These are phyloP conservation scores for Naganishia liquefaciens DNA, from an alignment of 1,284 basidiomycete genomes.

Conservation along the genomic window DNA sequence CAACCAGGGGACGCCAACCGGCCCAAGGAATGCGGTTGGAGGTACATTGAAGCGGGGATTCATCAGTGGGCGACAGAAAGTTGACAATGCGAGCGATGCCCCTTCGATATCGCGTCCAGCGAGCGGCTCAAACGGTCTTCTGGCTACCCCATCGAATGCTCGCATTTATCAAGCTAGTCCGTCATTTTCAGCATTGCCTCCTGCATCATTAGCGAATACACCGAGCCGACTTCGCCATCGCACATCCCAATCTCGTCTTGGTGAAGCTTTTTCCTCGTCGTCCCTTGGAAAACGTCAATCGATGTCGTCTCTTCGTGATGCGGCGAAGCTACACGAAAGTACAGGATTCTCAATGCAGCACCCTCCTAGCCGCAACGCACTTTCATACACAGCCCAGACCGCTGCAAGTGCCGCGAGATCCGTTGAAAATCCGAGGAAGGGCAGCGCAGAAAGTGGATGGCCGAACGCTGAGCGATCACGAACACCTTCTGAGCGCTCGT, in stretches of 20 bases:
- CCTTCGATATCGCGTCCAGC: neutral
- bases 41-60: conserved; percentile 21
- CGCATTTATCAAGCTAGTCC: neutral
- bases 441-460: conserved; percentile 14
- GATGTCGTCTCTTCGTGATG: conserved; percentile 47
- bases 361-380: neutral
- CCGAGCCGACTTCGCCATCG: conserved; percentile 44
- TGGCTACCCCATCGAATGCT: neutral
- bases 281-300: conserved; percentile 46
- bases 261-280: conserved; percentile 32
- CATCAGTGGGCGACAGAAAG: conserved; percentile 9
- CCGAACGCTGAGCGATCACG: neutral
- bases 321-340: conserved; percentile 29
- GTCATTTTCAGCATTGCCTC: neutral
- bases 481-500: conserved; percentile 9
- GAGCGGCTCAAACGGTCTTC: conserved; percentile 10
- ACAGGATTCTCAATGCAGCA: conserved; percentile 3
- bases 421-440: conserved; percentile 12
- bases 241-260: conserved; percentile 47
- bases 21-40: conserved; percentile 23
- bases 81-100: neutral
- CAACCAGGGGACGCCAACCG: conserved; percentile 1
- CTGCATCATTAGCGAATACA: conserved; percentile 7
- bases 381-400: conserved; percentile 26
- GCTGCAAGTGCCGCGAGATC: conserved; percentile 30